Percentiles rank a stretch among this genome's conserved stretches.
phyloP scores from a whole-genome alignment of 495 filamentous ascomycete species.

The Cercophora scortea region DNA sequence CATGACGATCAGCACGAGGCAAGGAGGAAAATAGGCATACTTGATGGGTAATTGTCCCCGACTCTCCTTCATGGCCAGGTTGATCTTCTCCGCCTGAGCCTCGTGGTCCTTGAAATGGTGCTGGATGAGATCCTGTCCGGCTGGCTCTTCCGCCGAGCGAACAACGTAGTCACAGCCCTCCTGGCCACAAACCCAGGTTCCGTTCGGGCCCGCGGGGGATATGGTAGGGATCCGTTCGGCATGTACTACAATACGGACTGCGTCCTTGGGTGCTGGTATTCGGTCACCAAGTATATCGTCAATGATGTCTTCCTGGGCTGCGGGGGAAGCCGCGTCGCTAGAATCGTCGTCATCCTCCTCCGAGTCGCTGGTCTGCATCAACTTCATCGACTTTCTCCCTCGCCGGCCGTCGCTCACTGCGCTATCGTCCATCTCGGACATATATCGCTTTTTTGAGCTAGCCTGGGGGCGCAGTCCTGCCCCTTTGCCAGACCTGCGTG shows the following conservation, averaged over 20 bases:
- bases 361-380: constrained; percentile 14
- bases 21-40: constrained; percentile 34
- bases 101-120: constrained; percentile 61
- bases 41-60: constrained; percentile 49
- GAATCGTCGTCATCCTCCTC: constrained; percentile 22
- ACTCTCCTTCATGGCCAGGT: constrained; percentile 45
- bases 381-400: constrained; percentile 20
- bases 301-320: constrained; percentile 3
- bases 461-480: constrained; percentile 20
- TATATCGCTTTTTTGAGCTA: constrained; percentile 28
- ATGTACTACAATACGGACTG: constrained; percentile 30
- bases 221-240: constrained; percentile 38
- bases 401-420: constrained; percentile 2
- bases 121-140: constrained; percentile 51
- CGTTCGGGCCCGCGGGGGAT: constrained; percentile 45
- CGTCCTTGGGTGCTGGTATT: constrained; percentile 8
- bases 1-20: constrained; percentile 7
- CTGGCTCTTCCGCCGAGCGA: constrained; percentile 47
- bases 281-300: not conserved
- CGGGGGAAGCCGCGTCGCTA: constrained; percentile 30
- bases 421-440: constrained; percentile 24
- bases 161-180: constrained; percentile 59
- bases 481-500: constrained; percentile 23
- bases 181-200: constrained; percentile 64
- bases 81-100: constrained; percentile 50